Evolutionary conservation across 192 early-diverging fungal species (phyloP), one percentile per base, ranked within the genome.

Genomic region (Fimicolochytrium jonesii): DNA sequence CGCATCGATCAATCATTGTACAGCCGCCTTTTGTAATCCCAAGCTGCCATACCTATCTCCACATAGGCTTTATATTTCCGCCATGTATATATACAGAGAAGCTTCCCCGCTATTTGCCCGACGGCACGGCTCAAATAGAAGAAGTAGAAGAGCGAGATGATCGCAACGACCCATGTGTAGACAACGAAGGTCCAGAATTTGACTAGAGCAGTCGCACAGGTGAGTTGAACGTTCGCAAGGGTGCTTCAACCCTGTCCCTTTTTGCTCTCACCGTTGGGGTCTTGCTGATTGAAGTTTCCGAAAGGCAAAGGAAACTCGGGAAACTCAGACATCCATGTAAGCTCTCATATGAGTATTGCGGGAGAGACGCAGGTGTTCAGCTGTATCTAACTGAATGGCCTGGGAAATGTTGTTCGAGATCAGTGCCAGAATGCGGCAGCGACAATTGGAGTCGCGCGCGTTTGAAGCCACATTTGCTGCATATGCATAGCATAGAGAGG

Each of bases 121-220:
- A 86, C 58, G 29, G 81, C 69, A 18, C 87, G 79, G 57, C 84
- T 86, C 36, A 80, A 79, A 47, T 89, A 90, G 67, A 90, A 90
- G 26, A 88, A 72, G 43, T 88, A 87, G 71, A 90, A 87, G 26
- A 89, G 69, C 25, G 83, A 74, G 9, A 85, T 82, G 18, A 86
- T 70, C 10, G 86, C 80, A 23, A 88, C 80, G 1, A 86, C 78
- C 22, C 81, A 66, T 58, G 87, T 87, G 62, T 81, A 87, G 37
- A 86, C 75, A 55, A 87, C 58, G 60, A 88, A 88, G 17, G 76
- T 65, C 80, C 82, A 85, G 37, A 83, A 79, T 37, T 81, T 48
- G 36, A 67, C 66, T 67, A 9, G 39, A 4, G 0, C 2, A 13
- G 10, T 22, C 15, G 33, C 4, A 17, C 17, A 11, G 37, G 17